Evolutionary conservation across 805 yeast genomes (phyloP), one percentile per base, ranked within the genome.

Genomic region (Pichia nakasei): DNA sequence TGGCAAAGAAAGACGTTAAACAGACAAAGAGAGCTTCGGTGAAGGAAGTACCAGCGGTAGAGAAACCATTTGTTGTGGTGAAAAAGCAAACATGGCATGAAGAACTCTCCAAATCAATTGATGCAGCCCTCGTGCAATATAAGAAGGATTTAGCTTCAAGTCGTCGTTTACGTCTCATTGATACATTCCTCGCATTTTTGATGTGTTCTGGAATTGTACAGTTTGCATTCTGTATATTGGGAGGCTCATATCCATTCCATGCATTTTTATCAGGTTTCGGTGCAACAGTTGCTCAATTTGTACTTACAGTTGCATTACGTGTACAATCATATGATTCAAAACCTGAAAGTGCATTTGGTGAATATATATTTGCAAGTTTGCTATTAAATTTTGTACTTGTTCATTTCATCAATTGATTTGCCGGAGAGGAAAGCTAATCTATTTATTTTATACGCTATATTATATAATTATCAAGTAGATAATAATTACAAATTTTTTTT

Each of bases 161-260:
- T 52, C 66, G 62, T 32, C 67, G 78, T 46, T 62, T 81, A 45
- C 73, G 77, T 61, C 68, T 87, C 41, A 82, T 91, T 52, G 97
- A 93, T 61, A 53, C 72, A 13, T 93, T 89, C 58, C 71, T 91
- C 57, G 75, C 62, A 22, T 88, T 85, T 52, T 65, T 91, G 46
- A 89, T 91, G 17, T 63, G 69, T 0, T 68, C 86, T 47, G 98
- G 95, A 1, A 65, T 75, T 1, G 63, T 85, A 24, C 97, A 93
- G 65, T 87, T 88, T 58, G 66, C 70, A 4, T 91, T 88, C 63
- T 84, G 85, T 52, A 53, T 81, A 35, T 48, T 87, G 13, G 77
- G 88, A 38, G 95, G 97, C 32, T 86, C 78, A 55, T 93, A 83
- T 75, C 99, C 99, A 17, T 93, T 93, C 75, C 93, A 93, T 65